A percentile compares a stretch with the other conserved stretches of the same genome.
These are phyloP conservation scores for Cordyceps farinosa DNA, from an alignment of 2,329 filamentous ascomycete species.

Conservation along the genomic window DNA sequence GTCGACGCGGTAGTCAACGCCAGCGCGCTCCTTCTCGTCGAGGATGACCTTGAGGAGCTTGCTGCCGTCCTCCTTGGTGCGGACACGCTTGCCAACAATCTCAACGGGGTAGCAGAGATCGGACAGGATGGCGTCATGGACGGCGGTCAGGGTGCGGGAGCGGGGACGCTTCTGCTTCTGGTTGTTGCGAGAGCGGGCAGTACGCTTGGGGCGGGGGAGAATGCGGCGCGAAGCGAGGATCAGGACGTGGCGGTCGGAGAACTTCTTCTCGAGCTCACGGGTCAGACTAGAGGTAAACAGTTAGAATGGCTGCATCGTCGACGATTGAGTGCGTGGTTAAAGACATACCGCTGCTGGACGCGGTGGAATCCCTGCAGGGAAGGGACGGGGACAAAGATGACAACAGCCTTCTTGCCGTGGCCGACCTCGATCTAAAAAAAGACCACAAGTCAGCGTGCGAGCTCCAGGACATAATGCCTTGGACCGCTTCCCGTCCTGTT, in stretches of 20 bases:
- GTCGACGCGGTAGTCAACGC: conserved; percentile 98
- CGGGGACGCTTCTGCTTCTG: conserved; percentile 99
- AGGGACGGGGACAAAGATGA: conserved; percentile 99
- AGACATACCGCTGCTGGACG: conserved; percentile 90
- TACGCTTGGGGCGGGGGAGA: conserved; percentile 96
- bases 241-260: conserved; percentile 99
- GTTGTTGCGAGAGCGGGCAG: conserved; percentile 90
- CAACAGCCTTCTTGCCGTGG: conserved; percentile 99
- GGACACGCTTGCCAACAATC: conserved; percentile 98
- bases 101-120: conserved; percentile 99
- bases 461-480: conserved; percentile 64
- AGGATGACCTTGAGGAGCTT: conserved; percentile 99
- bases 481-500: conserved; percentile 75
- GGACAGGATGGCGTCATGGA: conserved; percentile 96
- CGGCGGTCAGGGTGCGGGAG: conserved; percentile 94
- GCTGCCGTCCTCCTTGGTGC: conserved; percentile 98
- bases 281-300: conserved; percentile 69
- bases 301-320: conserved; percentile 21
- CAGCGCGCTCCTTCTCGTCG: conserved; percentile 99
- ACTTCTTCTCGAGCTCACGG: conserved; percentile 99
- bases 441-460: conserved; percentile 72
- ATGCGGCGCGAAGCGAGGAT: conserved; percentile 99
- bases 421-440: conserved; percentile 93
- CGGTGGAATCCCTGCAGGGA: conserved; percentile 98
- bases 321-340: background rate